Evolutionary conservation across 257 asterid species (phyloP).

Genomic region (Scutellaria minor): DNA sequence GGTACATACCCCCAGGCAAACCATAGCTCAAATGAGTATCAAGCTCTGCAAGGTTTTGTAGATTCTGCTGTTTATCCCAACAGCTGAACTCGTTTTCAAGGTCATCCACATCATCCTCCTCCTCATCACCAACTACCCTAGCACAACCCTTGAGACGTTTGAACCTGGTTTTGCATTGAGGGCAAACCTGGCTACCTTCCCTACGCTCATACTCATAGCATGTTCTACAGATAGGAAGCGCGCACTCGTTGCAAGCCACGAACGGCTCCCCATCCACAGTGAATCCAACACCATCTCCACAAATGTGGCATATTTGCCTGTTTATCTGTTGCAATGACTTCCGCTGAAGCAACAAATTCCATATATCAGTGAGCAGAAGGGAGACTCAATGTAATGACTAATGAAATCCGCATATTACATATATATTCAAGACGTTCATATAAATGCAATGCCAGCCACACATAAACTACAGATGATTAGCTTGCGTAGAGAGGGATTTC

Average conservation of each 20-base stretch:
- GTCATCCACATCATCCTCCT: constrained; percentile 20
- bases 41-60: constrained; percentile 15
- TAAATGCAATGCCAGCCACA: neutral
- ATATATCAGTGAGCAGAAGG: neutral
- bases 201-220: constrained; percentile 19
- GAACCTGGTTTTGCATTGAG: constrained; percentile 26
- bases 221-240: constrained; percentile 19
- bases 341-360: neutral
- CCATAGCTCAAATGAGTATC: neutral
- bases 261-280: constrained; percentile 18
- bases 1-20: constrained; percentile 1
- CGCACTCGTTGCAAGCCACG: constrained; percentile 21
- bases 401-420: neutral
- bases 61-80: neutral
- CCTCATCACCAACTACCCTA: constrained; percentile 21
- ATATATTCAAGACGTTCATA: neutral
- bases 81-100: neutral
- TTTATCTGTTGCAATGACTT: constrained; percentile 3
- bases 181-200: constrained; percentile 24
- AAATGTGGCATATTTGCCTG: constrained; percentile 1
- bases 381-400: neutral
- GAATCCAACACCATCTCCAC: constrained; percentile 22
- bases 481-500: too few relatives aligned
- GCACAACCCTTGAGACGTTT: constrained; percentile 27
- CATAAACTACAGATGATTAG: neutral